These are phyloP conservation scores for Sarcomyxa edulis DNA, from an alignment of 768 basidiomycete genomes.

Conservation along the genomic window DNA sequence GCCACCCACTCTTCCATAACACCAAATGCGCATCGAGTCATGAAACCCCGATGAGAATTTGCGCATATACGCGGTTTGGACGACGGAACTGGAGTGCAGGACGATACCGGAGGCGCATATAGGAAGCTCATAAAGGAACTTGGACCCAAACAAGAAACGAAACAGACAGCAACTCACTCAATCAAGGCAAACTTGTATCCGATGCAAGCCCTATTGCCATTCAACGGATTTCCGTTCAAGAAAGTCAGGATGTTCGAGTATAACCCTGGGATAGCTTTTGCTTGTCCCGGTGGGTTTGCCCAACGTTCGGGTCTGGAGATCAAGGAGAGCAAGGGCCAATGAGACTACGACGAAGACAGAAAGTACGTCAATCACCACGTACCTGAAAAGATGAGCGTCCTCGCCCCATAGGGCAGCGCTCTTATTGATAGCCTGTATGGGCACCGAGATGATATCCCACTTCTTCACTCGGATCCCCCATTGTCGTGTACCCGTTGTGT, in stretches of 20 bases:
- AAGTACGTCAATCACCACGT: constrained; percentile 16
- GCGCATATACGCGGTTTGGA: too few relatives aligned
- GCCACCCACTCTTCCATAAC: too few relatives aligned
- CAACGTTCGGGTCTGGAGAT: constrained; percentile 47
- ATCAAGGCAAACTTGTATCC: constrained; percentile 56
- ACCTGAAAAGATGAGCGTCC: constrained; percentile 60
- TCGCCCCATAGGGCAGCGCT: constrained; percentile 53
- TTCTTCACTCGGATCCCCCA: constrained; percentile 32
- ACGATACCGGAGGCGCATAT: constrained; percentile 4
- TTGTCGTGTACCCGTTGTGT: constrained; percentile 24
- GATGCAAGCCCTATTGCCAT: constrained; percentile 55
- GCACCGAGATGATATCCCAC: constrained; percentile 55
- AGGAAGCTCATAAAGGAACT: constrained; percentile 6
- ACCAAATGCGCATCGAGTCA: too few relatives aligned
- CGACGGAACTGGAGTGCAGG: too few relatives aligned
- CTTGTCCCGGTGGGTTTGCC: constrained; percentile 31
- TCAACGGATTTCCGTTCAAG: constrained; percentile 42
- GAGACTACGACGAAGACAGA: constrained; percentile 10
- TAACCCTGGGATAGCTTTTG: constrained; percentile 41
- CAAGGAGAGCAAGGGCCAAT: constrained; percentile 16
- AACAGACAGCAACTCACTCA: constrained; percentile 39
- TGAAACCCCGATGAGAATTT: too few relatives aligned
- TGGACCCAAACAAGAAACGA: constrained; percentile 7
- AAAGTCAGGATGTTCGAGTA: constrained; percentile 53
- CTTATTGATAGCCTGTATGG: constrained; percentile 57